These are phyloP conservation scores for Rugonectria rugulosa DNA, from an alignment of 2,329 filamentous ascomycete genomes.

Conservation along the genomic window DNA sequence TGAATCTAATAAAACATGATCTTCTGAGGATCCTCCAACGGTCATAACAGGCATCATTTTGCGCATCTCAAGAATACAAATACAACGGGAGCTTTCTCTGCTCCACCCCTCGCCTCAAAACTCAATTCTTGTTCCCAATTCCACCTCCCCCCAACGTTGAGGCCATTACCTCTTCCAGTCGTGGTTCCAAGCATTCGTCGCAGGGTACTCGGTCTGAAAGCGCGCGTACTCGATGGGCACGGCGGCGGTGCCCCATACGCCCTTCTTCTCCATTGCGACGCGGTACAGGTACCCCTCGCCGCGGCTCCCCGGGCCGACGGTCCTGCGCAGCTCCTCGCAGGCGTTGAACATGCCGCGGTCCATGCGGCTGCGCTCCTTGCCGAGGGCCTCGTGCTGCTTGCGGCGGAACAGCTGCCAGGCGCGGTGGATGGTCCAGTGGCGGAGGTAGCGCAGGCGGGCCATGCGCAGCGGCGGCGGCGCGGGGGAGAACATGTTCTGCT, in stretches of 20 bases:
- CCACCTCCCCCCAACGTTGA: not conserved
- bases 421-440: slow-evolving; percentile 99
- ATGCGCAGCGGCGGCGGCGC: slow-evolving; percentile 79
- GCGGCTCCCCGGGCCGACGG: slow-evolving; percentile 62
- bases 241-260: slow-evolving; percentile 73
- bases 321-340: slow-evolving; percentile 80
- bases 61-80: no score
- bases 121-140: not conserved
- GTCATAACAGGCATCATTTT: no score
- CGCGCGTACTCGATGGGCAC: slow-evolving; percentile 93
- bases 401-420: slow-evolving; percentile 86
- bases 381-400: slow-evolving; percentile 68
- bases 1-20: no score
- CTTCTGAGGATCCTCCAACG: no score
- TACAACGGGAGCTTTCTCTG: no score
- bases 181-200: slow-evolving; percentile 87
- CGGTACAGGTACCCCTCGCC: slow-evolving; percentile 80
- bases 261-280: slow-evolving; percentile 90
- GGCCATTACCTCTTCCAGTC: slow-evolving; percentile 75
- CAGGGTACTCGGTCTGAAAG: slow-evolving; percentile 83
- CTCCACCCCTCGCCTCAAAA: no score
- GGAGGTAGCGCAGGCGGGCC: slow-evolving; percentile 83
- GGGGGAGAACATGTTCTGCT: slow-evolving; percentile 57
- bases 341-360: slow-evolving; percentile 85
- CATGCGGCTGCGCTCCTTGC: slow-evolving; percentile 77